A percentile compares a stretch with the other conserved stretches of the same genome.
Evolutionary conservation across 208 protist genomes (phyloP).

Genomic region (Leishmania major): DNA sequence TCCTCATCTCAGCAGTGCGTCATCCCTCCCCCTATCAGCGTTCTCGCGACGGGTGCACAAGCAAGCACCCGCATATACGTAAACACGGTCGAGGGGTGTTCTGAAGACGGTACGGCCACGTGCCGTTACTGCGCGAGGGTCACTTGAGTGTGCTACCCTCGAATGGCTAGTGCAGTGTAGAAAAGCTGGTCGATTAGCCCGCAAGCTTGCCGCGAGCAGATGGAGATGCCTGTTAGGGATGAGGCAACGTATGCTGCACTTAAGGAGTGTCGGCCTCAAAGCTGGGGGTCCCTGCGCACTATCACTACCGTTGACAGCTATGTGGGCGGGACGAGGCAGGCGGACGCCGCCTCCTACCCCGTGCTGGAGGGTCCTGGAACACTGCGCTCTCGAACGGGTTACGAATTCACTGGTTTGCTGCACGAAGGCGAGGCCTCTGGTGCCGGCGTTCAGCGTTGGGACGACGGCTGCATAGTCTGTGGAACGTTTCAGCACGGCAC

Average conservation of each 20-base stretch:
- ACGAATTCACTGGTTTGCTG: constrained; percentile 57
- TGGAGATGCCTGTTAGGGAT: constrained; percentile 16
- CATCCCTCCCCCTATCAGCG: background rate
- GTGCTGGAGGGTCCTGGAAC: constrained; percentile 47
- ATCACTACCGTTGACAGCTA: constrained; percentile 32
- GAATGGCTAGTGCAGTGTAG: background rate
- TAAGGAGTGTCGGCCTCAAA: constrained; percentile 17
- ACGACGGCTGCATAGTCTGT: constrained; percentile 45
- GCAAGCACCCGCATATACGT: background rate
- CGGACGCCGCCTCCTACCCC: constrained; percentile 5
- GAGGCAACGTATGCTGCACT: constrained; percentile 42
- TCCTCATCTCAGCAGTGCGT: background rate
- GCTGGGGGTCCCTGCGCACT: constrained; percentile 29
- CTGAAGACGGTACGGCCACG: background rate
- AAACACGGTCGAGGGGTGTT: background rate
- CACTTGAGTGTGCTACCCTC: background rate
- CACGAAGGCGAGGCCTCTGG: constrained; percentile 55
- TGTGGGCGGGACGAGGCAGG: constrained; percentile 27
- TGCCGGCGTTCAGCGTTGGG: constrained; percentile 55
- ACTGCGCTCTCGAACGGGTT: constrained; percentile 64
- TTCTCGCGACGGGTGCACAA: background rate
- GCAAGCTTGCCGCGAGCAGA: background rate
- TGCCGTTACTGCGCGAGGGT: background rate
- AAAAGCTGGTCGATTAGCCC: background rate
- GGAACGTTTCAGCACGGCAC: constrained; percentile 50